Conservation (phyloP, 192 early-diverging fungal genomes). For the Geosiphon pyriformis region DNA sequence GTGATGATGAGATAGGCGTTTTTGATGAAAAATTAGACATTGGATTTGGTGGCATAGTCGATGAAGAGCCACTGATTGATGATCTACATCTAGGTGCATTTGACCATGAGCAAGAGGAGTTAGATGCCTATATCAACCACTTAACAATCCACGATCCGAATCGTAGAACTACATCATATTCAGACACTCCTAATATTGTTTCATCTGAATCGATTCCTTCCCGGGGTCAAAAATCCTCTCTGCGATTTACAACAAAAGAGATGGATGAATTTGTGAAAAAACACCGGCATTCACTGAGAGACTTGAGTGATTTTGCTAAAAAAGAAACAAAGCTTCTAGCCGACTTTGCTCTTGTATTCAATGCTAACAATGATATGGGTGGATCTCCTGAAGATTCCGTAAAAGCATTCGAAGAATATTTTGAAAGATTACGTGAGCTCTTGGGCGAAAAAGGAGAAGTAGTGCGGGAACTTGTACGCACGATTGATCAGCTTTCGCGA, state of each 20-base stretch:
- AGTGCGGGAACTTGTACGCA: constrained; percentile 9
- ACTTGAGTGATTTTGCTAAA: constrained; percentile 52
- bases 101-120: constrained; percentile 1
- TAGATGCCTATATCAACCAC: neutral
- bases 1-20: constrained; percentile 30
- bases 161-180: neutral
- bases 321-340: constrained; percentile 57
- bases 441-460: constrained; percentile 9
- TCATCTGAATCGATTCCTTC: neutral
- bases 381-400: constrained; percentile 1
- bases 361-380: constrained; percentile 17
- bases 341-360: constrained; percentile 49
- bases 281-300: constrained; percentile 58
- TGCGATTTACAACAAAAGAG: neutral
- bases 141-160: neutral
- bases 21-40: constrained; percentile 39
- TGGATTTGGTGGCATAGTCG: constrained; percentile 17
- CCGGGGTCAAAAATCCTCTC: neutral
- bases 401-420: constrained; percentile 17
- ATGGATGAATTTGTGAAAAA: constrained; percentile 55
- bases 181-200: neutral
- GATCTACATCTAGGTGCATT: too few species aligned
- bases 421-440: constrained; percentile 7
- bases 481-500: constrained; percentile 8
- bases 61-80: constrained; percentile 1